A percentile compares a stretch with the other conserved stretches of the same genome.
Evolutionary conservation across 805 yeast genomes (phyloP).

Genomic region (Starmerella cellae): DNA sequence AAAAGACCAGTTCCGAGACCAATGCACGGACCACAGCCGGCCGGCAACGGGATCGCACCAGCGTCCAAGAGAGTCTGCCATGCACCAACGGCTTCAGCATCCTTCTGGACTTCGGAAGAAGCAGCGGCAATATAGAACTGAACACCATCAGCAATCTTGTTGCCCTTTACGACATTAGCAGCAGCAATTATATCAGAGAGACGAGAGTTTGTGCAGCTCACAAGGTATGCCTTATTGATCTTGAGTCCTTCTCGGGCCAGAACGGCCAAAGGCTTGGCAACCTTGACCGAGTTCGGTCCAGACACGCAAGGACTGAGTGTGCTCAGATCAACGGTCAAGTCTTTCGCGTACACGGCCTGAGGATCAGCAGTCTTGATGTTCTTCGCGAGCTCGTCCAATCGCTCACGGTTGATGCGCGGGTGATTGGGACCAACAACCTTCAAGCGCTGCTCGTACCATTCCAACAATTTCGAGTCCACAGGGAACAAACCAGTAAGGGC

Average conservation of each 20-base stretch:
- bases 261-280: constrained; percentile 64
- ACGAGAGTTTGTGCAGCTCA: constrained; percentile 95
- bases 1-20: constrained; percentile 91
- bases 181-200: constrained; percentile 88
- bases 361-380: constrained; percentile 44
- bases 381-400: constrained; percentile 41
- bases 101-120: constrained; percentile 79
- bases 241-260: constrained; percentile 59
- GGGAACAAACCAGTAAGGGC: constrained; percentile 95
- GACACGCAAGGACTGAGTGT: constrained; percentile 79
- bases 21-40: constrained; percentile 99
- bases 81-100: constrained; percentile 82
- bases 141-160: constrained; percentile 74
- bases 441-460: constrained; percentile 64
- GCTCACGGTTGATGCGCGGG: constrained; percentile 59
- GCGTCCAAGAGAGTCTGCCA: constrained; percentile 85
- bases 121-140: constrained; percentile 98
- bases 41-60: constrained; percentile 89
- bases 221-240: constrained; percentile 88
- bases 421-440: constrained; percentile 52
- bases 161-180: constrained; percentile 71
- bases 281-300: constrained; percentile 95
- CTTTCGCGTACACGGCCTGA: constrained; percentile 81
- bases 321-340: constrained; percentile 62
- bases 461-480: constrained; percentile 64